Evolutionary conservation across 2,329 filamentous ascomycete genomes (phyloP), one percentile per base, ranked within the genome.

Genomic region (Apiospora hydei): DNA sequence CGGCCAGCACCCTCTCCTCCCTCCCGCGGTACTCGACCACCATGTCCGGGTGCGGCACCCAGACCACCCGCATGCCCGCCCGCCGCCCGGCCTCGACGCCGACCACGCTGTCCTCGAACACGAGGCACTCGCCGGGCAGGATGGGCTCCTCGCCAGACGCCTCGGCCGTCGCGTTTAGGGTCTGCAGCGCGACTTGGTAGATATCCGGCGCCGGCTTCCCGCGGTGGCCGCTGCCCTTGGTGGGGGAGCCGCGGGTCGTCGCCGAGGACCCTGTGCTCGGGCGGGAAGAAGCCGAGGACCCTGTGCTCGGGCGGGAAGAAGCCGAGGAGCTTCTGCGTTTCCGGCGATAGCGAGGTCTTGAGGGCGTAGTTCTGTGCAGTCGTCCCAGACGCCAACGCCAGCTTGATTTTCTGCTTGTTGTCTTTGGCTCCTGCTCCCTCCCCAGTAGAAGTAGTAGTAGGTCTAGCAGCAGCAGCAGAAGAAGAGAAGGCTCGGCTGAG

Each of bases 201-300:
- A 94, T 94, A 78, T 94, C 92, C 3, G 92, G 92, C 11, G 91
- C 86, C 0, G 92, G 92, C 79, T 94, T 94, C 1, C 92, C 92
- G 34, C 90, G 81, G 0, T 92, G 91, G 4, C 14, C 82, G 79
- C 0, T 85, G 85, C 73, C 94, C 90, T 49, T 49, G 46, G 46
- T 7, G 21, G 53, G 53, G 30, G 2, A 61, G 53, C 6, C 92
- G 84, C 1, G 85, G 81, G 75, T 94, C 92, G 76, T 94, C 92
- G 1, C 92, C 92, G 1, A 92, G 80, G 0, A 94, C 86, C 10
- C 86, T 84, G 72, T 90, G 86, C 4, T 86, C 81, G 10, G 83
- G 77, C 3, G 88, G 85, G 76, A 93, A 92, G 8, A 77, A 72
- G 57, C 78, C 73, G 8, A 82, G 74, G 5, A 83, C 86, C 10